These are phyloP conservation scores for Candida tetrigidarum DNA, from an alignment of 1,139 yeast genomes.

Conservation along the genomic window DNA sequence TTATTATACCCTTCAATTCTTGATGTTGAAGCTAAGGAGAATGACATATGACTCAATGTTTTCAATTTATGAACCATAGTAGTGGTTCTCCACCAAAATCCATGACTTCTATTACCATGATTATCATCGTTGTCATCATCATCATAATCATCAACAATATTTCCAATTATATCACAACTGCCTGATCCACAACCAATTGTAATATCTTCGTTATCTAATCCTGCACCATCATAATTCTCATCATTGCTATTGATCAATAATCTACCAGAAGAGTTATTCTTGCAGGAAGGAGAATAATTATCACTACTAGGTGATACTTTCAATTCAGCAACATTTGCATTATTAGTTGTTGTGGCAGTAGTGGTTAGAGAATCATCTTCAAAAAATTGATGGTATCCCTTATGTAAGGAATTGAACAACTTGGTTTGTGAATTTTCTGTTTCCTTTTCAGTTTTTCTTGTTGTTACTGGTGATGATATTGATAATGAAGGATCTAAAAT, in stretches of 20 bases:
- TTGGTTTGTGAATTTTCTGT: constrained; percentile 5
- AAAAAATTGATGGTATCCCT: constrained; percentile 15
- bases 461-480: neutral
- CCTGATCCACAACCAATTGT: neutral
- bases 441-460: neutral
- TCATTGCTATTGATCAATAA: too few species aligned
- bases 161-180: neutral
- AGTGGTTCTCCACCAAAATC: constrained; percentile 4
- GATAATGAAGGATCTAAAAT: neutral
- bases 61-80: constrained; percentile 4
- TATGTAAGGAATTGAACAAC: constrained; percentile 14
- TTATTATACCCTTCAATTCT: neutral
- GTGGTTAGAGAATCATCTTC: constrained; percentile 9
- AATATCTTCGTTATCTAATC: neutral
- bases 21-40: neutral
- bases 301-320: neutral
- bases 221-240: neutral
- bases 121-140: too few species aligned
- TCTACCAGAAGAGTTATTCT: too few species aligned
- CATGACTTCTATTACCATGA: neutral
- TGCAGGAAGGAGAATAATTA: too few species aligned
- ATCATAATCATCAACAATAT: neutral
- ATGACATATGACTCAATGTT: constrained; percentile 1
- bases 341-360: neutral
- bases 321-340: neutral